phyloP scores from a whole-genome alignment of 495 filamentous ascomycete genomes.

The Daldinia grandis region DNA sequence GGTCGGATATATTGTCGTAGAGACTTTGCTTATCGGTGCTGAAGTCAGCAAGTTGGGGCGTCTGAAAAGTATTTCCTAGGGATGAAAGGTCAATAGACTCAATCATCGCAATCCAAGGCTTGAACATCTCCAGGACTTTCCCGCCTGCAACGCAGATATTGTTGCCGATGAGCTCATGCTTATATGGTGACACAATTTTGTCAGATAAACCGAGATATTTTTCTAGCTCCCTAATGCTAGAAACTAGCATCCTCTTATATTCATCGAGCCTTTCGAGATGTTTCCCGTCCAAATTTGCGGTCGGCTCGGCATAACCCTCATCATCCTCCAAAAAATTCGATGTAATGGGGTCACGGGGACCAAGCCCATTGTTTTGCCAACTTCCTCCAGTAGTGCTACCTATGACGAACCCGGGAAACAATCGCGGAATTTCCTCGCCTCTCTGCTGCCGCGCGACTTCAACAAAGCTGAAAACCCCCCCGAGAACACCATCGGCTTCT shows the following conservation, averaged over 20 bases:
- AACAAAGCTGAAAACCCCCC: conserved; percentile 93
- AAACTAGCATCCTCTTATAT: conserved; percentile 77
- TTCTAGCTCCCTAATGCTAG: conserved; percentile 84
- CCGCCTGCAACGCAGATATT: conserved; percentile 75
- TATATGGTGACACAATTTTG: conserved; percentile 75
- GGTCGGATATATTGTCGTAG: conserved; percentile 91
- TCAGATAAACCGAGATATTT: conserved; percentile 78
- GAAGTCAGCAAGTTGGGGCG: conserved; percentile 87
- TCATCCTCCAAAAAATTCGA: conserved; percentile 88
- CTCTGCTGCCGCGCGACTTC: conserved; percentile 92
- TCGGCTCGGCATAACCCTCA: conserved; percentile 77
- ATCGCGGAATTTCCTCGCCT: conserved; percentile 85
- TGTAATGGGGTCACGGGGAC: conserved; percentile 69
- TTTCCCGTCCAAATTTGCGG: conserved; percentile 72
- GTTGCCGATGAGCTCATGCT: conserved; percentile 78
- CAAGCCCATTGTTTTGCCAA: conserved; percentile 92
- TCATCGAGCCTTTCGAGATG: conserved; percentile 87
- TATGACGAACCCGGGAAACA: conserved; percentile 89
- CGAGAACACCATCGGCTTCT: conserved; percentile 93
- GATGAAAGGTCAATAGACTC: conserved; percentile 87
- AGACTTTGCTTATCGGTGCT: conserved; percentile 87
- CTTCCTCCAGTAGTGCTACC: conserved; percentile 83
- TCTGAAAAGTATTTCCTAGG: conserved; percentile 77
- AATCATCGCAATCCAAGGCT: conserved; percentile 84
- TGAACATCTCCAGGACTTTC: conserved; percentile 84